Conservation (phyloP, 2,329 filamentous ascomycete genomes). For the Pseudogymnoascus sp. region DNA sequence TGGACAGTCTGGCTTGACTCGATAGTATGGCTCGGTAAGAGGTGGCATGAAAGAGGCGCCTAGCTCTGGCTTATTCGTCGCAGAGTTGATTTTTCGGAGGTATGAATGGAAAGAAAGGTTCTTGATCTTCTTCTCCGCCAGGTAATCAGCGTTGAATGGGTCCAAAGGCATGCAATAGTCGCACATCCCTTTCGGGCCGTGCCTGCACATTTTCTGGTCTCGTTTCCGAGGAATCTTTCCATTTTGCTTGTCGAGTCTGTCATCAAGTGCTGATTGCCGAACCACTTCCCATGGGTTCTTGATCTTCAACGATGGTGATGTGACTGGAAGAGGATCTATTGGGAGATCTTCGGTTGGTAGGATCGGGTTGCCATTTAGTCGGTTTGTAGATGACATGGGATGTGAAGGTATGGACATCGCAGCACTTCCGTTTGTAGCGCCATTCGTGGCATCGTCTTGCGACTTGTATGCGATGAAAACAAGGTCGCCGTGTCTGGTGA, state of each 20-base stretch:
- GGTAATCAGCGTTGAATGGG: slow-evolving; percentile 81
- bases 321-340: slow-evolving; percentile 49
- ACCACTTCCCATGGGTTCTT: slow-evolving; percentile 93
- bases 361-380: slow-evolving; percentile 71
- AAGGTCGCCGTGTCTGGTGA: slow-evolving; percentile 72
- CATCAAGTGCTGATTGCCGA: slow-evolving; percentile 78
- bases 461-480: slow-evolving; percentile 78
- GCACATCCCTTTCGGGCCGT: slow-evolving; percentile 97
- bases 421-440: slow-evolving; percentile 30
- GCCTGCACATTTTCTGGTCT: slow-evolving; percentile 83
- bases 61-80: slow-evolving; percentile 91
- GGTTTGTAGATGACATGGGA: slow-evolving; percentile 43
- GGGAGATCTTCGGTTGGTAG: slow-evolving; percentile 59
- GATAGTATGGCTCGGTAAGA: slow-evolving; percentile 83
- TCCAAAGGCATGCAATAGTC: slow-evolving; percentile 98
- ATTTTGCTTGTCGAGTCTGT: slow-evolving; percentile 75
- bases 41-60: slow-evolving; percentile 95
- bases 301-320: slow-evolving; percentile 51
- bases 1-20: slow-evolving; percentile 81
- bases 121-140: slow-evolving; percentile 96
- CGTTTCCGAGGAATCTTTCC: slow-evolving; percentile 75
- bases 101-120: slow-evolving; percentile 95
- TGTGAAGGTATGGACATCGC: slow-evolving; percentile 20
- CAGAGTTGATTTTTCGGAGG: slow-evolving; percentile 87
- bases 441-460: slow-evolving; percentile 38